phyloP scores from a whole-genome alignment of 2,329 filamentous ascomycete species.

The Calonectria pauciramosa region DNA sequence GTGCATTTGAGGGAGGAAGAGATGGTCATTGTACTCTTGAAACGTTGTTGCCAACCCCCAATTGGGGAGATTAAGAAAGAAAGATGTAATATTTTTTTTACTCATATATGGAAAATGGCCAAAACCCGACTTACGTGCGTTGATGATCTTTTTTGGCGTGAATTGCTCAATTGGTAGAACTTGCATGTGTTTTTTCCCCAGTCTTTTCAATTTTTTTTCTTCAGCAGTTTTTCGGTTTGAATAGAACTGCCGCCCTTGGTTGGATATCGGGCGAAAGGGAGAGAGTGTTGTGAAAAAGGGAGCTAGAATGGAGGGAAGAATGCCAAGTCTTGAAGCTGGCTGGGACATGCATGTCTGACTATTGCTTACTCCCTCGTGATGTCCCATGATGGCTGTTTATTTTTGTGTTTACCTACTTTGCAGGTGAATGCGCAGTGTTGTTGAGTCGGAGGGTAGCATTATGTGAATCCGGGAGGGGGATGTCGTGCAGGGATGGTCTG shows the following conservation, averaged over 20 bases:
- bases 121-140: background rate
- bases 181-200: background rate
- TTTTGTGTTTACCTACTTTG: background rate
- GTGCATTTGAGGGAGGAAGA: constrained; percentile 25
- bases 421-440: background rate
- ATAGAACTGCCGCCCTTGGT: background rate
- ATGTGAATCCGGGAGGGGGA: constrained; percentile 7
- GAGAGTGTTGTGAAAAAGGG: background rate
- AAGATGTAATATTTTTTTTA: constrained; percentile 22
- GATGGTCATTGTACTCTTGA: constrained; percentile 22
- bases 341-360: background rate
- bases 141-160: background rate
- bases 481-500: constrained; percentile 24
- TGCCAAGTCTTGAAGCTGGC: background rate
- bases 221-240: background rate
- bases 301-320: background rate
- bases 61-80: constrained; percentile 8
- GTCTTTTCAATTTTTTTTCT: background rate
- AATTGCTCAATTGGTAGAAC: background rate
- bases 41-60: constrained; percentile 11
- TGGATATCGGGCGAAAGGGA: background rate
- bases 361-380: background rate
- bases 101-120: background rate
- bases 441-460: constrained; percentile 1
- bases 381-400: background rate